Conservation (phyloP, 2,329 filamentous ascomycete genomes). For the Fusarium goolgardi region DNA sequence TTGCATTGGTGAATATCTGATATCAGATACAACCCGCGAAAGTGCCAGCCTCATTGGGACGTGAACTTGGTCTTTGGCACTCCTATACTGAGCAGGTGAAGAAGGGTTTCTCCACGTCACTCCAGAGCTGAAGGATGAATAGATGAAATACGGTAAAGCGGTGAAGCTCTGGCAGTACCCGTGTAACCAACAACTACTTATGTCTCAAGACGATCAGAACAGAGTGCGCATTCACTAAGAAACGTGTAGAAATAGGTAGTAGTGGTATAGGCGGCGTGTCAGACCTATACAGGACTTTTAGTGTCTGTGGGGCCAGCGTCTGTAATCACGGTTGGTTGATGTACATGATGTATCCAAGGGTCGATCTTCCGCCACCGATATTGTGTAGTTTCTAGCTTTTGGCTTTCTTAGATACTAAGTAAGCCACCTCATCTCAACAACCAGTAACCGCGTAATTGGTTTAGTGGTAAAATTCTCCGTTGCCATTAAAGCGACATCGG, state of each 20-base stretch:
- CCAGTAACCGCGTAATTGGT: background rate
- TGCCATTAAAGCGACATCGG: background rate
- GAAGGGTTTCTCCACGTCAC: background rate
- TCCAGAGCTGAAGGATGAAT: background rate
- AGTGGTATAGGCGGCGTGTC: no score
- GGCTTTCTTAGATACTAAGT: accelerated
- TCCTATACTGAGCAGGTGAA: background rate
- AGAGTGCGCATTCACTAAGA: no score
- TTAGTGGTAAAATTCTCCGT: slow-evolving; percentile 16
- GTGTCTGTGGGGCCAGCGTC: background rate
- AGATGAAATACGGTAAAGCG: background rate
- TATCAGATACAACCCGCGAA: background rate
- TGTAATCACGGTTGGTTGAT: no score
- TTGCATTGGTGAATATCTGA: background rate
- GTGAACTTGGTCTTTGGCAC: background rate
- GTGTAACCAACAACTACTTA: background rate
- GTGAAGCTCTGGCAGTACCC: background rate
- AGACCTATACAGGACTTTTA: background rate
- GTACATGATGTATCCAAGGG: background rate
- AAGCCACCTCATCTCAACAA: accelerated
- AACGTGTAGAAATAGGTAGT: background rate
- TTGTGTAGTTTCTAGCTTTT: accelerated
- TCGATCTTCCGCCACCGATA: background rate
- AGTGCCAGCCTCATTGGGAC: no score
- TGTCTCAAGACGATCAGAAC: background rate